Conservation (phyloP, 1,139 yeast species). For the Chernovozyma sophiae-reginae region DNA sequence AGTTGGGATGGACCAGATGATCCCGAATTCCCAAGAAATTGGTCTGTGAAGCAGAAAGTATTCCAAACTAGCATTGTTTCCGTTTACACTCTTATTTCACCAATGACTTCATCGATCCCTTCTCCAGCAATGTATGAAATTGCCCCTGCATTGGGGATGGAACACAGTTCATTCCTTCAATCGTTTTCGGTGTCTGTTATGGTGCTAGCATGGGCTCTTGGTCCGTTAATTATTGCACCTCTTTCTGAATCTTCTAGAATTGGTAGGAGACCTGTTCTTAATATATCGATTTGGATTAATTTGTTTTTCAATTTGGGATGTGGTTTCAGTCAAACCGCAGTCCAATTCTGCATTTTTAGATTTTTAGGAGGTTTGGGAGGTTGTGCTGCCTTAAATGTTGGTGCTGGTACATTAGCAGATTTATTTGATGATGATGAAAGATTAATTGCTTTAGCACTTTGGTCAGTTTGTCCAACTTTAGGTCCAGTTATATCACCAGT, state of each 20-base stretch:
- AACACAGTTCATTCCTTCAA: conserved; percentile 29
- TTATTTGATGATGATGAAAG: conserved; percentile 36
- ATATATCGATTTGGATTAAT: conserved; percentile 47
- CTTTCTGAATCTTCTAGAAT: conserved; percentile 48
- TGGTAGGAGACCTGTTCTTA: conserved; percentile 52
- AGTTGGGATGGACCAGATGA: conserved; percentile 65
- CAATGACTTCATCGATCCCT: conserved; percentile 55
- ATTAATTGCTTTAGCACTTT: conserved; percentile 40
- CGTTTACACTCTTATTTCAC: conserved; percentile 50
- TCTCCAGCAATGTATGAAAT: conserved; percentile 55
- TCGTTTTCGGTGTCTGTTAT: conserved; percentile 54
- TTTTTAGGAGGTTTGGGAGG: conserved; percentile 54
- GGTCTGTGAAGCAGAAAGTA: conserved; percentile 41
- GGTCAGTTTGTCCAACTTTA: conserved; percentile 41
- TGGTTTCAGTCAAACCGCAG: conserved; percentile 48
- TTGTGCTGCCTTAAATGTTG: conserved; percentile 41
- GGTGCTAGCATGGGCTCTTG: conserved; percentile 61
- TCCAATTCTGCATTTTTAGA: conserved; percentile 55
- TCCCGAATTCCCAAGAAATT: conserved; percentile 58
- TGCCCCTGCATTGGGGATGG: conserved; percentile 36
- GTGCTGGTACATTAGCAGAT: conserved; percentile 41
- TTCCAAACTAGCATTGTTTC: conserved; percentile 47
- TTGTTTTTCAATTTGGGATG: conserved; percentile 56
- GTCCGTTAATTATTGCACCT: conserved; percentile 60
- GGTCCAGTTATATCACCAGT: conserved; percentile 66